phyloP scores from a whole-genome alignment of 495 filamentous ascomycete genomes.

The Jackrogersella multiformis region DNA sequence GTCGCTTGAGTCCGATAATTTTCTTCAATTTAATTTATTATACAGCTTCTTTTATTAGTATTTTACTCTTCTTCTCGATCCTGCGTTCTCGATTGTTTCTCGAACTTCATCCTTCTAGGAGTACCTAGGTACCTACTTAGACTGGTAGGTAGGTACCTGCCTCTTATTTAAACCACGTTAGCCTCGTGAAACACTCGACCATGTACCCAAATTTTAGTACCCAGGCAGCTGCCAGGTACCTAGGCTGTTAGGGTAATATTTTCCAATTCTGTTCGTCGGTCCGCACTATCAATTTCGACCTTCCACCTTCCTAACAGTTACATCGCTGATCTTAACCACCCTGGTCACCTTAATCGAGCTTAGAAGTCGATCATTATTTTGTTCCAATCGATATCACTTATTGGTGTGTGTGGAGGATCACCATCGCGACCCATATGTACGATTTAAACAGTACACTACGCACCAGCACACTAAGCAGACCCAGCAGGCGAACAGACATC shows the following conservation, averaged over 20 bases:
- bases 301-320: slow-evolving; percentile 5
- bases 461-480: slow-evolving; percentile 19
- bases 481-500: slow-evolving; percentile 2
- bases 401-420: slow-evolving; percentile 32
- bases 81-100: slow-evolving; percentile 18
- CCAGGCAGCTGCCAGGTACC: no score
- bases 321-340: background rate
- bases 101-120: slow-evolving; percentile 7
- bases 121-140: background rate
- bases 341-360: slow-evolving; percentile 19
- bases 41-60: background rate
- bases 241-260: background rate
- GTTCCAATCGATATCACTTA: slow-evolving; percentile 24
- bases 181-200: slow-evolving; percentile 25
- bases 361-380: slow-evolving; percentile 35
- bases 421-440: slow-evolving; percentile 9
- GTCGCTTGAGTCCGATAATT: background rate
- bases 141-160: background rate
- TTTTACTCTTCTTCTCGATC: no score
- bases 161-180: slow-evolving; percentile 14
- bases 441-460: no score
- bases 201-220: no score
- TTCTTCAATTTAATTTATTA: slow-evolving; percentile 1
- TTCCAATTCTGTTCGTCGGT: slow-evolving; percentile 24
- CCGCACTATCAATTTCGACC: slow-evolving; percentile 23